These are phyloP conservation scores for Chimonanthus praecox DNA, from an alignment of 164 flowering plant species.

Conservation along the genomic window DNA sequence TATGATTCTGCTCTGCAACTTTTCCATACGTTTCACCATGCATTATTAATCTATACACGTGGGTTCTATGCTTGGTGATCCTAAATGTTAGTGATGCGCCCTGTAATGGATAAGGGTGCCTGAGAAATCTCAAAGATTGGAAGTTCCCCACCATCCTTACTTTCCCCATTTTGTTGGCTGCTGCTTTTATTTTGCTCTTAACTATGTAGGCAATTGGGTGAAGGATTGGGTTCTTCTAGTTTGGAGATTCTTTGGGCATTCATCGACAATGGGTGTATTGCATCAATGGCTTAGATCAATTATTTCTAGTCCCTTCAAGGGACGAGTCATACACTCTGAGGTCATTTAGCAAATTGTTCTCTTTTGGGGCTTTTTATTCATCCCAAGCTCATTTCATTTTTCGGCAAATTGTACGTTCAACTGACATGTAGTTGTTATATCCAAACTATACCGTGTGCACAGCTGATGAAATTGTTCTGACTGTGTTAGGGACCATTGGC, in stretches of 20 bases:
- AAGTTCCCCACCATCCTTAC: not conserved
- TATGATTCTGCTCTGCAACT: not conserved
- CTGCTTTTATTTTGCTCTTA: not conserved
- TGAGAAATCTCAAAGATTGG: not conserved
- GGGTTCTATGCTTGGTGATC: not conserved
- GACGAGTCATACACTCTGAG: not conserved
- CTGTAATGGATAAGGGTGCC: not conserved
- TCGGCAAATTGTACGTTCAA: not conserved
- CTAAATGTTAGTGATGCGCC: not conserved
- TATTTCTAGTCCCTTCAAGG: no score
- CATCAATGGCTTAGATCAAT: no score
- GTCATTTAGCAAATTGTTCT: not conserved
- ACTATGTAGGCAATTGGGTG: not conserved
- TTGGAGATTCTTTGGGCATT: not conserved
- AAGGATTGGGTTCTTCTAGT: not conserved
- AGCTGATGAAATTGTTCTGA: not conserved
- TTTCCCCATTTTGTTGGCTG: not conserved
- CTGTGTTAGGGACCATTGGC: slow-evolving; percentile 80
- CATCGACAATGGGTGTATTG: no score
- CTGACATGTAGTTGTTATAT: not conserved
- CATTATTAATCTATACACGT: not conserved
- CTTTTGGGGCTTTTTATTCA: not conserved
- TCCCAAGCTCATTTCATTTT: not conserved
- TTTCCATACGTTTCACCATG: not conserved
- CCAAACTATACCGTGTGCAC: not conserved